A percentile compares a stretch with the other conserved stretches of the same genome.
These are phyloP conservation scores for Trichoderma oligosporum DNA, from an alignment of 2,329 filamentous ascomycete genomes.

Conservation along the genomic window DNA sequence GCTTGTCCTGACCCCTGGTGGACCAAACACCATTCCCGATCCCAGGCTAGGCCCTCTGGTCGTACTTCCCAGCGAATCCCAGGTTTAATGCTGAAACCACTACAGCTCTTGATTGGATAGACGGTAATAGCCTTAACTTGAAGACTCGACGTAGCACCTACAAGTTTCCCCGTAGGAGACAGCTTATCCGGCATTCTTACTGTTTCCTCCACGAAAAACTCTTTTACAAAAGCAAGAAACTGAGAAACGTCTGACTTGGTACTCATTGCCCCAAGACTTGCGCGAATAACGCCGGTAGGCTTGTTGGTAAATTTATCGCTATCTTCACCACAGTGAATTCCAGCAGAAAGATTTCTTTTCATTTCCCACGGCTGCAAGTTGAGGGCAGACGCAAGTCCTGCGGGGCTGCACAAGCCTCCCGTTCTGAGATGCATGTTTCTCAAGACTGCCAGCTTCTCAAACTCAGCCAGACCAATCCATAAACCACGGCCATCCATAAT, in stretches of 20 bases:
- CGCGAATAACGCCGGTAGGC: constrained; percentile 80
- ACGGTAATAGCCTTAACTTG: constrained; percentile 64
- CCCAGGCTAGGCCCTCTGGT: constrained; percentile 83
- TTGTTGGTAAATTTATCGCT: constrained; percentile 79
- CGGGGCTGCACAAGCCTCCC: constrained; percentile 88
- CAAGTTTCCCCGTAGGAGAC: rapidly evolving
- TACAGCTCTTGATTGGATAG: constrained; percentile 94
- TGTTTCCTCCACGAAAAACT: constrained; percentile 53
- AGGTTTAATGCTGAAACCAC: constrained; percentile 66
- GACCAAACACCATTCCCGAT: constrained; percentile 93
- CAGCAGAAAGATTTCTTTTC: constrained; percentile 76
- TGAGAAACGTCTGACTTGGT: constrained; percentile 67
- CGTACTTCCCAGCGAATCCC: constrained; percentile 69
- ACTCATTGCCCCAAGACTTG: constrained; percentile 89
- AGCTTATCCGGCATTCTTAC: neutral
- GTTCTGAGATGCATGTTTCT: constrained; percentile 81
- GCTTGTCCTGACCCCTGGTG: constrained; percentile 81
- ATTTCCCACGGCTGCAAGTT: constrained; percentile 75
- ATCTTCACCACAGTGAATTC: constrained; percentile 78
- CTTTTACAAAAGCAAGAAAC: constrained; percentile 67
- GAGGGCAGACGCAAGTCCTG: constrained; percentile 73
- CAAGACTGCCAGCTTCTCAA: constrained; percentile 79
- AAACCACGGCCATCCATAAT: constrained; percentile 62
- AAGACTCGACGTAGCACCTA: constrained; percentile 16
- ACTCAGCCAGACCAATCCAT: constrained; percentile 77